Percentiles rank a stretch among this genome's conserved stretches.
phyloP scores from a whole-genome alignment of 1,284 basidiomycete species.

The Austroboletus niveus region DNA sequence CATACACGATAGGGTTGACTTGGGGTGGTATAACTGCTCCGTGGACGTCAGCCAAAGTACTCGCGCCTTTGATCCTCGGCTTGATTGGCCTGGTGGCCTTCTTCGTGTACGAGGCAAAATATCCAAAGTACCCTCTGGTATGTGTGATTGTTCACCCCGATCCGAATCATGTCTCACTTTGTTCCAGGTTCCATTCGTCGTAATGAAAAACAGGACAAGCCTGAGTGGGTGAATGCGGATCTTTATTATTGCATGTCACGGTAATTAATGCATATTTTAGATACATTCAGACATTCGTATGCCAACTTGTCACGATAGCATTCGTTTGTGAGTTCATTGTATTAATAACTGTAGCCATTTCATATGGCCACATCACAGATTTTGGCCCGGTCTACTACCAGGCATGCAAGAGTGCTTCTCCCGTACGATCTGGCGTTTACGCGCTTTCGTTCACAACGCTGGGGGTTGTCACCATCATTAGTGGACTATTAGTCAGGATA shows the following conservation, averaged over 20 bases:
- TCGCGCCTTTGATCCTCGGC: slow-evolving; percentile 13
- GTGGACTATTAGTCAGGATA: slow-evolving; percentile 8
- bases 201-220: slow-evolving; percentile 17
- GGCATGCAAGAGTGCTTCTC: slow-evolving; percentile 10
- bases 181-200: slow-evolving; percentile 9
- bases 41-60: slow-evolving; percentile 12
- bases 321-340: slow-evolving; percentile 5
- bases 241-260: not conserved
- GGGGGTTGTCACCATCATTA: not conserved
- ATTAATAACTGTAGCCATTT: not conserved
- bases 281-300: slow-evolving; percentile 11
- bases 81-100: slow-evolving; percentile 9
- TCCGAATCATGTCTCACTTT: not conserved
- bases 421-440: slow-evolving; percentile 10
- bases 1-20: slow-evolving; percentile 2
- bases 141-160: not conserved
- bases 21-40: slow-evolving; percentile 6
- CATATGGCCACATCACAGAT: not conserved
- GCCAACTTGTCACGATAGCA: not conserved
- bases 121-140: slow-evolving; percentile 15
- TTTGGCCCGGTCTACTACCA: slow-evolving; percentile 13
- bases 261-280: not conserved
- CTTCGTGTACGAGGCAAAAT: slow-evolving; percentile 9
- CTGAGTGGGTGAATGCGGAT: slow-evolving; percentile 11
- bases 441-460: slow-evolving; percentile 1